Conservation (phyloP, 768 basidiomycete genomes). For the Lactarius tabidus region DNA sequence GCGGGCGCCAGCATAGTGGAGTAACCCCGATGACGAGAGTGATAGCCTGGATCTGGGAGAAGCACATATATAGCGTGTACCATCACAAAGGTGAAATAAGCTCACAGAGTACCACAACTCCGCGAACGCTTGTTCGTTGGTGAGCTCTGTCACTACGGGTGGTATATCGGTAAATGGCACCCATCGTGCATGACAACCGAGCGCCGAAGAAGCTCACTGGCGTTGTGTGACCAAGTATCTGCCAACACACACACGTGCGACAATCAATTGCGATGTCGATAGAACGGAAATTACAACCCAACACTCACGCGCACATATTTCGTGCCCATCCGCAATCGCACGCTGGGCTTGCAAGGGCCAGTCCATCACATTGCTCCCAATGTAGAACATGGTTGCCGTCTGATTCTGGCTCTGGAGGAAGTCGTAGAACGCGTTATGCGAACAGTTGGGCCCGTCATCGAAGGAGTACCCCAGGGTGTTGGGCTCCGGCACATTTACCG, state of each 20-base stretch:
- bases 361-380: conserved; percentile 54
- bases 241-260: background rate
- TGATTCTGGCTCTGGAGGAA: conserved; percentile 49
- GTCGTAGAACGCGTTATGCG: conserved; percentile 60
- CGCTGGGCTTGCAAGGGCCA: conserved; percentile 56
- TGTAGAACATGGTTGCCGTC: conserved; percentile 62
- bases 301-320: conserved; percentile 51
- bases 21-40: conserved; percentile 54
- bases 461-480: conserved; percentile 55
- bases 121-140: conserved; percentile 65
- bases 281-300: background rate
- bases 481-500: conserved; percentile 51
- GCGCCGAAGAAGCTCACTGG: conserved; percentile 31
- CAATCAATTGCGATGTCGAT: background rate
- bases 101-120: conserved; percentile 69
- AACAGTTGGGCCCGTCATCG: conserved; percentile 64
- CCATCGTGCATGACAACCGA: background rate
- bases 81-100: background rate
- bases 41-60: conserved; percentile 44
- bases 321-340: conserved; percentile 51
- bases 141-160: conserved; percentile 49
- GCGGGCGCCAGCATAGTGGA: conserved; percentile 58
- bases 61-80: background rate
- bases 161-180: background rate
- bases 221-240: conserved; percentile 52